These are phyloP conservation scores for Lycium barbarum DNA, from an alignment of 257 asterid species.

Conservation along the genomic window DNA sequence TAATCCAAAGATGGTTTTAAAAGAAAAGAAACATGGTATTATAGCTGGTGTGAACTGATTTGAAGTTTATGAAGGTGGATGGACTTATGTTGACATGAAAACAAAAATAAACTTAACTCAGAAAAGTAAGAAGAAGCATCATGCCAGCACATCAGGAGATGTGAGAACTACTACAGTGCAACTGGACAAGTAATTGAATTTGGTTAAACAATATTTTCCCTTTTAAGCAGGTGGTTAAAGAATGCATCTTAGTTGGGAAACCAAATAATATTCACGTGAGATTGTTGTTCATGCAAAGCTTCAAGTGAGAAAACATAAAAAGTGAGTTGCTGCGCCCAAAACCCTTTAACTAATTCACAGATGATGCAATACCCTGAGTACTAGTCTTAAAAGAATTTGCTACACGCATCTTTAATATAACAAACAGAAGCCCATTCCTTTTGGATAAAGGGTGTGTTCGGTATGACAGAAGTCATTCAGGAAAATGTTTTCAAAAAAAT, in stretches of 20 bases:
- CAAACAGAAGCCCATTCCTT: background rate
- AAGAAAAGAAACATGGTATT: background rate
- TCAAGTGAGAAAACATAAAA: background rate
- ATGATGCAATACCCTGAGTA: background rate
- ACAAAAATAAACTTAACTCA: background rate
- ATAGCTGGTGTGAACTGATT: background rate
- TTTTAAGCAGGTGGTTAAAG: background rate
- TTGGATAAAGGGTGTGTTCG: background rate
- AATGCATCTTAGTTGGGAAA: background rate
- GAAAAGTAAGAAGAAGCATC: background rate
- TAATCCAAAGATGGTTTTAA: background rate
- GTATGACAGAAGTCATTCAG: background rate
- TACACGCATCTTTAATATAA: background rate
- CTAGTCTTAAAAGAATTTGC: background rate
- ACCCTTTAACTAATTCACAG: background rate
- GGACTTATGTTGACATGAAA: conserved; percentile 11
- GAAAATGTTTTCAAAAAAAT: background rate
- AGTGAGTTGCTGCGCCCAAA: background rate
- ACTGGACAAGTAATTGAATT: background rate
- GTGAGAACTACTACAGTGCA: background rate
- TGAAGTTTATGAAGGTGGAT: background rate
- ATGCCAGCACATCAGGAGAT: background rate
- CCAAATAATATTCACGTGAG: background rate
- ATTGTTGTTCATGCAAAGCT: background rate
- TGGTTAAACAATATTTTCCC: background rate